phyloP scores from a whole-genome alignment of 495 filamentous ascomycete genomes.

The Penicillium dipodomyicola region DNA sequence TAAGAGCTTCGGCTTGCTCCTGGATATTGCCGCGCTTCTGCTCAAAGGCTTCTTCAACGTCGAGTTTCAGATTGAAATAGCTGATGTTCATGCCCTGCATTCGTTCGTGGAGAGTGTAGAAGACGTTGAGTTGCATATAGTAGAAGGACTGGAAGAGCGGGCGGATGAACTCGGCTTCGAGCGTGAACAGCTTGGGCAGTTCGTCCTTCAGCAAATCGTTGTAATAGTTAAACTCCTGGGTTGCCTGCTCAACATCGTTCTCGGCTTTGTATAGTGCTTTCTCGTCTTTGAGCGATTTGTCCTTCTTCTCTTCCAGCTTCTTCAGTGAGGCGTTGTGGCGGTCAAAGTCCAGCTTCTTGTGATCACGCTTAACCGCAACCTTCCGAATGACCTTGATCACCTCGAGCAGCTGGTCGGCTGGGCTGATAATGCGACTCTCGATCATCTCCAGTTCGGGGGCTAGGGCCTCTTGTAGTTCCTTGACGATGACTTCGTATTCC shows the following conservation, averaged over 20 bases:
- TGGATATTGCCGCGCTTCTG: constrained; percentile 82
- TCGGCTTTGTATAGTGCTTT: constrained; percentile 96
- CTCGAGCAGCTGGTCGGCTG: constrained; percentile 91
- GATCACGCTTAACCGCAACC: constrained; percentile 81
- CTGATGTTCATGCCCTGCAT: constrained; percentile 97
- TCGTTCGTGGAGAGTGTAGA: constrained; percentile 96
- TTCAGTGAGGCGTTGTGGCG: constrained; percentile 77
- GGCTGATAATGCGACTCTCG: constrained; percentile 82
- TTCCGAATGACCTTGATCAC: constrained; percentile 96
- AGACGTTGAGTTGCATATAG: constrained; percentile 99
- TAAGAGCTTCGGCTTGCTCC: constrained; percentile 75
- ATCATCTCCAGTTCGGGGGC: constrained; percentile 97
- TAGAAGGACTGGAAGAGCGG: constrained; percentile 99
- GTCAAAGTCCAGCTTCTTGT: constrained; percentile 97
- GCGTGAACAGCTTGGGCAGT: constrained; percentile 82
- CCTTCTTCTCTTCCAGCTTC: constrained; percentile 97
- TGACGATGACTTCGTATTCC: constrained; percentile 90
- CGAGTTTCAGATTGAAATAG: constrained; percentile 90
- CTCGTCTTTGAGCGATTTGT: constrained; percentile 93
- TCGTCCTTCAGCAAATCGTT: constrained; percentile 96
- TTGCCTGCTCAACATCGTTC: constrained; percentile 84
- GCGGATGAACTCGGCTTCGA: constrained; percentile 96
- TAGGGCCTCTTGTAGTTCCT: constrained; percentile 83
- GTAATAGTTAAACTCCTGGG: constrained; percentile 94
- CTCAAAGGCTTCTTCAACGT: constrained; percentile 87